Evolutionary conservation across 352 stramenopile genomes (phyloP).

Genomic region (Phytopythium montanum): DNA sequence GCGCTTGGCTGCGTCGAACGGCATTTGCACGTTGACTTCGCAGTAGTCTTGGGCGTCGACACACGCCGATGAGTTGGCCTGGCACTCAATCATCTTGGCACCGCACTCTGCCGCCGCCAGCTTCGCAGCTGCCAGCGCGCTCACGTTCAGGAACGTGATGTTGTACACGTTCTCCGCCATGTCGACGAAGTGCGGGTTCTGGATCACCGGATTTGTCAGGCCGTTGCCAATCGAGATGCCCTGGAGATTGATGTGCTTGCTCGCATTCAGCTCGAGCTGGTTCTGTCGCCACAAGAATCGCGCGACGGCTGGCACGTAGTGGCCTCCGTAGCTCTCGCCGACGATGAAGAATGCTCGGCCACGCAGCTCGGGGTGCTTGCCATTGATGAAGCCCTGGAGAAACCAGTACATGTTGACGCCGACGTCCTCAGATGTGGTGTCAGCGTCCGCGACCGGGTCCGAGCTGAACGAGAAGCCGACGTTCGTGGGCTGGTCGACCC

Average conservation of each 20-base stretch:
- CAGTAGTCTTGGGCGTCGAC: conserved; percentile 31
- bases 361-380: conserved; percentile 37
- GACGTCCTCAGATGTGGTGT: conserved; percentile 30
- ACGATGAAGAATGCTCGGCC: conserved; percentile 42
- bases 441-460: conserved; percentile 17
- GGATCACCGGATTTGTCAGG: conserved; percentile 10
- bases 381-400: conserved; percentile 45
- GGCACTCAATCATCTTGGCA: conserved; percentile 16
- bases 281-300: conserved; percentile 49
- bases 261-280: too few species aligned
- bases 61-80: conserved; percentile 14
- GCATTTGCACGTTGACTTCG: conserved; percentile 25
- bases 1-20: conserved; percentile 21
- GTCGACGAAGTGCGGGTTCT: conserved; percentile 22
- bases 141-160: conserved; percentile 25
- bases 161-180: conserved; percentile 49
- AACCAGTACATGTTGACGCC: conserved; percentile 56
- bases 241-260: conserved; percentile 46
- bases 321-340: conserved; percentile 57
- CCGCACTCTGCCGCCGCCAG: conserved; percentile 15
- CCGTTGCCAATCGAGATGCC: conserved; percentile 49
- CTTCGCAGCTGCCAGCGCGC: conserved; percentile 22
- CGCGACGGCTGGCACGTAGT: conserved; percentile 42
- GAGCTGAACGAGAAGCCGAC: conserved; percentile 46
- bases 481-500: conserved; percentile 38